phyloP scores from a whole-genome alignment of 257 asterid species.

The Fraxinus quadrangulata region DNA sequence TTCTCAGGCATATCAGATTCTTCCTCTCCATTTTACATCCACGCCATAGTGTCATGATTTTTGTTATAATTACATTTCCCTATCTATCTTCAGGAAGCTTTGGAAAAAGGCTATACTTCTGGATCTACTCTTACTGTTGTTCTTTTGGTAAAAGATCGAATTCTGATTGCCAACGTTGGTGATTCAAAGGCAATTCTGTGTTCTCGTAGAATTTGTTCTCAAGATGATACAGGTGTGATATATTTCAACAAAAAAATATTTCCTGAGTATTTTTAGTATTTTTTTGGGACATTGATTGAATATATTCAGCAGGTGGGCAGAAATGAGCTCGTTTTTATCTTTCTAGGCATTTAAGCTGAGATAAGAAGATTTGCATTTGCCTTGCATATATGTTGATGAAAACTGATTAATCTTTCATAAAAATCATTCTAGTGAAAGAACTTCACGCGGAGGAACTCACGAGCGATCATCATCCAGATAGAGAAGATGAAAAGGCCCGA shows the following conservation, averaged over 20 bases:
- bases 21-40: conserved; percentile 13
- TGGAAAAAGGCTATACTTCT: conserved; percentile 44
- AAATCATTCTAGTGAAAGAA: conserved; percentile 10
- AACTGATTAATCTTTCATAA: not conserved
- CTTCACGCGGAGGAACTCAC: conserved; percentile 61
- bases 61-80: conserved; percentile 23
- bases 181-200: conserved; percentile 79
- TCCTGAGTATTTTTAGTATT: too few relatives aligned
- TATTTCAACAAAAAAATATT: not conserved
- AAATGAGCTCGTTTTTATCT: not conserved
- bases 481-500: conserved; percentile 73
- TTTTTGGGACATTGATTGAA: not conserved
- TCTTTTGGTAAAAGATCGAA: conserved; percentile 48
- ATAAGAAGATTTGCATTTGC: not conserved
- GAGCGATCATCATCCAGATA: conserved; percentile 65
- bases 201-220: conserved; percentile 34
- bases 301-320: not conserved
- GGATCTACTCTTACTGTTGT: conserved; percentile 65
- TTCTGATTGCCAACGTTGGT: conserved; percentile 61
- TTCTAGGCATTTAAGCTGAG: not conserved
- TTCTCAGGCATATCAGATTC: conserved; percentile 40
- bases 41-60: conserved; percentile 14
- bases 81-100: conserved; percentile 58
- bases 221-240: conserved; percentile 41
- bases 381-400: not conserved